These are phyloP conservation scores for Tolypocladium paradoxum DNA, from an alignment of 2,329 filamentous ascomycete species.

Conservation along the genomic window DNA sequence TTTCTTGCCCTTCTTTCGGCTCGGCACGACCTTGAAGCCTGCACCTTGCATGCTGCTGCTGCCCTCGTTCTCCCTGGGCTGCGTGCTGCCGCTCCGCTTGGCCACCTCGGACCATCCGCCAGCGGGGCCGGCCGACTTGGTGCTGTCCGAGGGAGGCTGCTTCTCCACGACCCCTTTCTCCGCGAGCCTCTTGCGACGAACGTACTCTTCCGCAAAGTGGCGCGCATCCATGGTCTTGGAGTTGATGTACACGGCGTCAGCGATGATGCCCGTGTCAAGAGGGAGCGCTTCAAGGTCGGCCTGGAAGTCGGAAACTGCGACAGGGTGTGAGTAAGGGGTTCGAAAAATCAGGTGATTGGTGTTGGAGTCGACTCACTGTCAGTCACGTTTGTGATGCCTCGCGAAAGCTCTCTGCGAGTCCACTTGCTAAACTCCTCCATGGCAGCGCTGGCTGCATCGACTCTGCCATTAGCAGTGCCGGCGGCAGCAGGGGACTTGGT, in stretches of 20 bases:
- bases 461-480: slow-evolving; percentile 27
- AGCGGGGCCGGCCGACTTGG: slow-evolving; percentile 31
- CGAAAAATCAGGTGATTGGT: slow-evolving; percentile 18
- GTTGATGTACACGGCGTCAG: slow-evolving; percentile 78
- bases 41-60: slow-evolving; percentile 33
- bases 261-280: slow-evolving; percentile 68
- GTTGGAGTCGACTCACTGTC: slow-evolving; percentile 34
- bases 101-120: slow-evolving; percentile 95
- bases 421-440: slow-evolving; percentile 93
- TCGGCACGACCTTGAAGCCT: slow-evolving; percentile 81
- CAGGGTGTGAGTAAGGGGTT: not conserved
- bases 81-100: slow-evolving; percentile 62
- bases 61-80: slow-evolving; percentile 31
- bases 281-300: slow-evolving; percentile 65
- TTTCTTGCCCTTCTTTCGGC: slow-evolving; percentile 87
- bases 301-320: slow-evolving; percentile 68
- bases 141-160: slow-evolving; percentile 44
- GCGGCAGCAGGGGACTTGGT: slow-evolving; percentile 34
- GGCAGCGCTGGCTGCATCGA: slow-evolving; percentile 36
- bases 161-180: slow-evolving; percentile 84
- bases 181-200: slow-evolving; percentile 83
- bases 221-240: slow-evolving; percentile 85
- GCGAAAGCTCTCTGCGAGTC: slow-evolving; percentile 68
- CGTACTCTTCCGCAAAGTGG: slow-evolving; percentile 89
- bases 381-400: slow-evolving; percentile 50